Evolutionary conservation across 495 filamentous ascomycete genomes (phyloP).

Genomic region (Friedmanniomyces simplex): DNA sequence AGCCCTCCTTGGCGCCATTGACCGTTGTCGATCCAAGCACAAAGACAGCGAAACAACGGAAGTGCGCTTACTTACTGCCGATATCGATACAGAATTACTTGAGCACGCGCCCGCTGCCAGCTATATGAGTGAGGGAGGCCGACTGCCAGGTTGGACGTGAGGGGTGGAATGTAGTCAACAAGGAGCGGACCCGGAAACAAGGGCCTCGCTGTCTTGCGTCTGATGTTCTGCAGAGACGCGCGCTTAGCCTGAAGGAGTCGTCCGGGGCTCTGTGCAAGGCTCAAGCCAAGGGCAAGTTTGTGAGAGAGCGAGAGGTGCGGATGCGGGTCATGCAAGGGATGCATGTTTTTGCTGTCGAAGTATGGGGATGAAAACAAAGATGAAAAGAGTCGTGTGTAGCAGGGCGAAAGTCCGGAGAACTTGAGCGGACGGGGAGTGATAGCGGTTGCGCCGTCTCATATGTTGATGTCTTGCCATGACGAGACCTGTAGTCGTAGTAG

Average conservation of each 20-base stretch:
- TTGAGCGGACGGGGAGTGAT: no score
- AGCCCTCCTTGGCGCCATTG: conserved; percentile 1
- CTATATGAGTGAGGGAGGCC: background rate
- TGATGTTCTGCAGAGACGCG: background rate
- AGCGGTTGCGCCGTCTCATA: no score
- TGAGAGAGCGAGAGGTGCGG: no score
- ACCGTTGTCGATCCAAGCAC: background rate
- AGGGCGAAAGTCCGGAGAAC: background rate
- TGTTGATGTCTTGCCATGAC: no score
- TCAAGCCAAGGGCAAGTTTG: background rate
- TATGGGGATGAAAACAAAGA: background rate
- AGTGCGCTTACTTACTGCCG: background rate
- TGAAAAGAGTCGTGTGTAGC: background rate
- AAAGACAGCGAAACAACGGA: background rate
- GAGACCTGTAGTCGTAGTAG: no score
- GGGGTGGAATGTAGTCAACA: conserved; percentile 16
- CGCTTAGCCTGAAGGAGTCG: background rate
- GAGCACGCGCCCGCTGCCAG: background rate
- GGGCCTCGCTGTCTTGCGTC: conserved; percentile 5
- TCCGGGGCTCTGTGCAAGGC: no score
- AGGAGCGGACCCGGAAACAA: background rate
- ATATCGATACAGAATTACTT: background rate
- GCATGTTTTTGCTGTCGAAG: background rate
- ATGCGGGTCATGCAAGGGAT: background rate
- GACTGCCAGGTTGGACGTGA: conserved; percentile 5